phyloP scores from a whole-genome alignment of 2,329 filamentous ascomycete species.

The Fusarium nelsonii region DNA sequence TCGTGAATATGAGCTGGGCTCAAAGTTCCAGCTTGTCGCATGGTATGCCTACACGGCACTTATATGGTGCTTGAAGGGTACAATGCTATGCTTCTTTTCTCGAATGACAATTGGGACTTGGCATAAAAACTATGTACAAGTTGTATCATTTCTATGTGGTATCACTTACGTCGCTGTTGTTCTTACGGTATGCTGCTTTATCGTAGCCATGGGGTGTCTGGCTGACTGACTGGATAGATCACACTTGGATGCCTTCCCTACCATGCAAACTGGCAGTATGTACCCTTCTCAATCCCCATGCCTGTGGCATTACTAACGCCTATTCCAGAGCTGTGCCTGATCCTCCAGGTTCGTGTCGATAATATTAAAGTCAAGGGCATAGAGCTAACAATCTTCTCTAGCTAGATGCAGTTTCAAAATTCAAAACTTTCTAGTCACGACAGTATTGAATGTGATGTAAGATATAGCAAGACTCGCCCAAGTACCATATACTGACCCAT shows the following conservation, averaged over 20 bases:
- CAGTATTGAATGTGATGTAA: constrained; percentile 42
- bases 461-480: not conserved
- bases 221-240: constrained; percentile 16
- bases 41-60: constrained; percentile 57
- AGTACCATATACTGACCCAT: not conserved
- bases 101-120: constrained; percentile 47
- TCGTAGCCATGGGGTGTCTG: too few species aligned
- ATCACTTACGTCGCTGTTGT: constrained; percentile 38
- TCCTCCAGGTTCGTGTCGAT: constrained; percentile 1
- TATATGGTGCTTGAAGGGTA: constrained; percentile 53
- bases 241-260: constrained; percentile 43
- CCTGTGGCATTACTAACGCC: rapidly evolving
- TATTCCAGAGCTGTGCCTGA: constrained; percentile 21
- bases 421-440: constrained; percentile 39
- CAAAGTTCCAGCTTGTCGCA: constrained; percentile 54
- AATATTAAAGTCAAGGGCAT: too few species aligned
- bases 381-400: not conserved
- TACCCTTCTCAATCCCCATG: rapidly evolving
- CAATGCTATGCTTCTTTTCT: constrained; percentile 49
- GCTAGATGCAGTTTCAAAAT: constrained; percentile 36
- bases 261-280: constrained; percentile 42
- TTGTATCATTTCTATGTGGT: constrained; percentile 6
- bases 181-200: constrained; percentile 27
- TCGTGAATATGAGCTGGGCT: constrained; percentile 49
- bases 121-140: constrained; percentile 40